Base-by-base conservation (phyloP, 176 grass and related monocot species). In the Metroxylon sagu region DNA sequence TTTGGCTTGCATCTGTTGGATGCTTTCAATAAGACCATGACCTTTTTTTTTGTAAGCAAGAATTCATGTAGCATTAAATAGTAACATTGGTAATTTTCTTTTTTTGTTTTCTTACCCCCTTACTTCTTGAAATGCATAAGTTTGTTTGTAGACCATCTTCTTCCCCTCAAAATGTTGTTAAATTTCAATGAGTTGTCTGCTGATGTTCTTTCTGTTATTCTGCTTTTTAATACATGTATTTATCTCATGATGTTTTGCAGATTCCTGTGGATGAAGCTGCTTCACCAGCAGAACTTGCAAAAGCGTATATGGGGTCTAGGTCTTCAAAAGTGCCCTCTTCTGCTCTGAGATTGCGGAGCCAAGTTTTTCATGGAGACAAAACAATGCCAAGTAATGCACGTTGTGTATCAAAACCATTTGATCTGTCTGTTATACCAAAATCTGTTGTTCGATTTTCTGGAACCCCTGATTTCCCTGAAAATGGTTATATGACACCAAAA, bases 201-300 rank as follows among this genome's bases (percentile, higher is more conserved):
- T 43, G 35, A 14, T 43, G 8, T 43, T 12, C 10, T 43, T 43
- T 10, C 8, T 43, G 7, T 43, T 43, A 7, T 35, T 35, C 31
- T 35, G 0, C 31, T 43, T 43, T 43, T 43, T 43, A 12, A 7
- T 43, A 14, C 35, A 43, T 14, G 35, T 43, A 14, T 43, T 43
- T 43, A 43, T 43, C 35, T 43, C 10, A 43, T 43, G 8, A 43
- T 43, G 35, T 43, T 43, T 43, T 43, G 19, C 55, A 74, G 71
- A 54, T 65, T 53, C 49, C 60, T 5, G 64, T 64, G 64, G 59
- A 65, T 55, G 71, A 74, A 54, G 51, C 25, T 39, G 60, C 71
- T 52, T 74, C 71, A 29, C 71, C 71, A 65, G 56, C 64, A 61
- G 71, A 74, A 29, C 60, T 74, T 39, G 71, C 71, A n/a, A 74